Percentiles rank a stretch among this genome's conserved stretches.
phyloP scores from a whole-genome alignment of 108 stramenopile genomes.

The Schizochytrium sp. region DNA sequence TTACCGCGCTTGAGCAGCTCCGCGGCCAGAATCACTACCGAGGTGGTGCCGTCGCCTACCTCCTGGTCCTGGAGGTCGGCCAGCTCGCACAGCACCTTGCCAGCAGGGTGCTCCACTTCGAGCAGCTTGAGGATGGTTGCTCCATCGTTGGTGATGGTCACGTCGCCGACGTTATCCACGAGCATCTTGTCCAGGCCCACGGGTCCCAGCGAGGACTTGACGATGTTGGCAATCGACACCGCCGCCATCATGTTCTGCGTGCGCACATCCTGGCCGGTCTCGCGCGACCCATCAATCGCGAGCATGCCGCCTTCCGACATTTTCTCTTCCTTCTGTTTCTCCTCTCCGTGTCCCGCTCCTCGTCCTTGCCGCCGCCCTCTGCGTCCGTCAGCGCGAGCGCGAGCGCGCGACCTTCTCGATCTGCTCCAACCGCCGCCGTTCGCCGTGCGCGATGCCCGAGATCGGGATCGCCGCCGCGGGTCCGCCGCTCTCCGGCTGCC shows the following conservation, averaged over 20 bases:
- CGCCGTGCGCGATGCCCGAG: too few species aligned
- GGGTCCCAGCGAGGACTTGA: conserved; percentile 93
- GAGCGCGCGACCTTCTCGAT: too few species aligned
- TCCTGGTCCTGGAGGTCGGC: conserved; percentile 96
- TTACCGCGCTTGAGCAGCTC: conserved; percentile 89
- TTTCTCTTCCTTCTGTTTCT: too few species aligned
- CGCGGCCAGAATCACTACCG: conserved; percentile 89
- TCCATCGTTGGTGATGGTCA: conserved; percentile 98
- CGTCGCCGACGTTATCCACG: conserved; percentile 92
- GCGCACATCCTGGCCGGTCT: conserved; percentile 25
- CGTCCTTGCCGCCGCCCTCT: too few species aligned
- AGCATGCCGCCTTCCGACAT: not conserved
- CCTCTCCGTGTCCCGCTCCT: too few species aligned
- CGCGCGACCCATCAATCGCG: conserved; percentile 1
- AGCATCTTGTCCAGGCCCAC: conserved; percentile 99
- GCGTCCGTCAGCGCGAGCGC: too few species aligned
- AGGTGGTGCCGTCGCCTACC: conserved; percentile 98
- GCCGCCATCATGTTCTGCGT: conserved; percentile 77
- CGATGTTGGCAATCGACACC: conserved; percentile 98
- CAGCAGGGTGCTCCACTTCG: conserved; percentile 98
- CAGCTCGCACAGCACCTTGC: conserved; percentile 74
- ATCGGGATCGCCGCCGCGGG: too few species aligned
- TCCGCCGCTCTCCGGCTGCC: too few species aligned
- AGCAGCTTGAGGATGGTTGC: conserved; percentile 95
- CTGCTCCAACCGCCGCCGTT: too few species aligned